Conservation (phyloP, 495 filamentous ascomycete species). For the Evernia prunastri region DNA sequence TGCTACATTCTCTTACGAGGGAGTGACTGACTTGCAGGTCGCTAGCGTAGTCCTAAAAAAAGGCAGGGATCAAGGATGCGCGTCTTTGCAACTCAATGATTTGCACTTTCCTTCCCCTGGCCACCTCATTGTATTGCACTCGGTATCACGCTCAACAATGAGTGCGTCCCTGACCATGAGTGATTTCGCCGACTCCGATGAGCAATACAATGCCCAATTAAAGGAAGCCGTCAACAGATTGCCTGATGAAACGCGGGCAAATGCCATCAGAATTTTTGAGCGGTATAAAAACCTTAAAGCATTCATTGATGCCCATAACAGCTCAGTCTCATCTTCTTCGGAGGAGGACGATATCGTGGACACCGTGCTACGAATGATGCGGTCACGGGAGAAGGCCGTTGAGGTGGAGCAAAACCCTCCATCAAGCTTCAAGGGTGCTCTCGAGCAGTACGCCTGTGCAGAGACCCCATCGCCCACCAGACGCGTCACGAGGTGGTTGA, state of each 20-base stretch:
- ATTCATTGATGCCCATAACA: neutral
- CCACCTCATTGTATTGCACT: neutral
- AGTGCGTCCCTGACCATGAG: neutral
- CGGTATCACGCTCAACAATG: neutral
- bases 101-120: neutral
- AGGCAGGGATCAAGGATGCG: too few species aligned
- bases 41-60: too few species aligned
- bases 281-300: neutral
- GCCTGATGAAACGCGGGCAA: neutral
- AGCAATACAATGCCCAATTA: neutral
- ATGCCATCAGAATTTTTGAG: neutral
- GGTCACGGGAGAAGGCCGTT: neutral
- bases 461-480: slow-evolving; percentile 1
- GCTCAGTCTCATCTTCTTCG: neutral
- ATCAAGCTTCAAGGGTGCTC: slow-evolving; percentile 7
- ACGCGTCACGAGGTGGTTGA: neutral
- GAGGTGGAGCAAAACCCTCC: neutral
- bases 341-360: neutral
- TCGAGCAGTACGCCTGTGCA: slow-evolving; percentile 12
- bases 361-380: neutral
- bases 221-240: neutral
- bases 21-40: too few species aligned
- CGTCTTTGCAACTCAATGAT: too few species aligned
- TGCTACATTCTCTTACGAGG: too few species aligned
- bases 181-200: neutral